Percentiles rank a stretch among this genome's conserved stretches.
Evolutionary conservation across 2,329 filamentous ascomycete species (phyloP).

Genomic region (Scedosporium apiospermum): DNA sequence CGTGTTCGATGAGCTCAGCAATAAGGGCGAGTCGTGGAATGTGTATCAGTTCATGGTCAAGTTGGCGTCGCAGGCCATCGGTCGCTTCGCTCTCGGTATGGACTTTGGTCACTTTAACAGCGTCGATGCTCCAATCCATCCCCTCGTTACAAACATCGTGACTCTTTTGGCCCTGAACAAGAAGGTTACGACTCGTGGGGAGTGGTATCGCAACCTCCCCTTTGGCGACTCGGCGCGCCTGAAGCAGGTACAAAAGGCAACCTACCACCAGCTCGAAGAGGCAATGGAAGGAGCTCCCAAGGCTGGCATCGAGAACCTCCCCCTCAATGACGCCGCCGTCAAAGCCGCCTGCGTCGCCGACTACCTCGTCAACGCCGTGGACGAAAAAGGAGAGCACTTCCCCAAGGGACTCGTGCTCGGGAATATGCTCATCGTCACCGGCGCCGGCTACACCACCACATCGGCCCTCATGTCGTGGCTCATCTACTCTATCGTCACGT

Average conservation of each 20-base stretch:
- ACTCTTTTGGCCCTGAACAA: constrained; percentile 47
- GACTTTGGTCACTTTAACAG: constrained; percentile 35
- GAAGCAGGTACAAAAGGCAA: constrained; percentile 19
- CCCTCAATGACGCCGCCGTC: not conserved
- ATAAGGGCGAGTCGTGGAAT: constrained; percentile 34
- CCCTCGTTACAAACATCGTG: constrained; percentile 41
- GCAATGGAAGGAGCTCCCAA: constrained; percentile 26
- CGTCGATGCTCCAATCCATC: constrained; percentile 36
- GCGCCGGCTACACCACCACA: constrained; percentile 52
- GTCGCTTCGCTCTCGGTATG: constrained; percentile 32
- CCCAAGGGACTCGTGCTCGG: constrained; percentile 33
- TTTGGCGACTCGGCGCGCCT: constrained; percentile 46
- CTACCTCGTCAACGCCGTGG: constrained; percentile 2
- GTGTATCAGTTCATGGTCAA: constrained; percentile 42
- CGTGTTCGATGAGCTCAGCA: constrained; percentile 41
- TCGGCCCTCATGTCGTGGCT: constrained; percentile 49
- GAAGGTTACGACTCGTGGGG: constrained; percentile 41
- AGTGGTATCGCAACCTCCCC: constrained; percentile 46
- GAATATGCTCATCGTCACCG: constrained; percentile 21
- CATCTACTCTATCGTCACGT: constrained; percentile 41
- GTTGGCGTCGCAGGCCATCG: constrained; percentile 34
- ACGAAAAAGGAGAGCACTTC: constrained; percentile 11
- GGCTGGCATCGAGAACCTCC: constrained; percentile 10
- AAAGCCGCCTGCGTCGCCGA: constrained; percentile 2
- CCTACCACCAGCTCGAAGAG: constrained; percentile 26